Percentiles rank a stretch among this genome's conserved stretches.
phyloP scores from a whole-genome alignment of 2,329 filamentous ascomycete species.

The Anisogramma anomala region DNA sequence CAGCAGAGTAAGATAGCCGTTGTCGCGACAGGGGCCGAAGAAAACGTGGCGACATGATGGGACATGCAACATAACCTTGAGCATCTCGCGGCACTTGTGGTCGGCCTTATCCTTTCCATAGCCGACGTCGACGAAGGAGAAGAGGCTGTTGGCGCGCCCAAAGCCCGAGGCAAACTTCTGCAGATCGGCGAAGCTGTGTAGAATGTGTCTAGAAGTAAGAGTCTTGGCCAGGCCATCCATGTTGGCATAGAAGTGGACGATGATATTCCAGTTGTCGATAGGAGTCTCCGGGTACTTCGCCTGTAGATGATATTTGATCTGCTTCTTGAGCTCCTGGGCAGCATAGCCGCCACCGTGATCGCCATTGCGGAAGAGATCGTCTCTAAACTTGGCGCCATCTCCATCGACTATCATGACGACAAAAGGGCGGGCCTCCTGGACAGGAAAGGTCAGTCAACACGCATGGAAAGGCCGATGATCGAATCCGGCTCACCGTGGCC shows the following conservation, averaged over 20 bases:
- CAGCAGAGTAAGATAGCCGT: constrained; percentile 24
- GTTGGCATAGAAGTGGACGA: constrained; percentile 25
- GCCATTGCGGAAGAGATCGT: constrained; percentile 22
- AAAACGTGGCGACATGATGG: constrained; percentile 24
- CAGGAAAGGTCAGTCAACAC: background rate
- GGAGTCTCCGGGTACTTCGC: constrained; percentile 18
- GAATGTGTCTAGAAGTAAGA: constrained; percentile 19
- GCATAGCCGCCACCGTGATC: constrained; percentile 24
- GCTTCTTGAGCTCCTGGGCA: constrained; percentile 20
- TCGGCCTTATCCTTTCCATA: constrained; percentile 26
- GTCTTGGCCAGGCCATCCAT: constrained; percentile 23
- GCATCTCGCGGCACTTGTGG: constrained; percentile 25
- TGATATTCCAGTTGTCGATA: constrained; percentile 23
- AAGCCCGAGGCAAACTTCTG: constrained; percentile 25
- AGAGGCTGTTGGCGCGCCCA: constrained; percentile 23
- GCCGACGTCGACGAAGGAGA: constrained; percentile 26
- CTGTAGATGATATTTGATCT: constrained; percentile 19
- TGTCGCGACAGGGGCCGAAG: constrained; percentile 25
- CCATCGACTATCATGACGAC: constrained; percentile 26
- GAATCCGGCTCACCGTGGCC: constrained; percentile 4
- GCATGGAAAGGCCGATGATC: too few relatives aligned
- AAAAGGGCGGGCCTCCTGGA: constrained; percentile 23
- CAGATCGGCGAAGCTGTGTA: constrained; percentile 18
- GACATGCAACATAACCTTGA: constrained; percentile 24
- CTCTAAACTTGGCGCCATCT: constrained; percentile 25